Base-by-base conservation (phyloP, 805 yeast species). In the Pichia ethanolica region DNA sequence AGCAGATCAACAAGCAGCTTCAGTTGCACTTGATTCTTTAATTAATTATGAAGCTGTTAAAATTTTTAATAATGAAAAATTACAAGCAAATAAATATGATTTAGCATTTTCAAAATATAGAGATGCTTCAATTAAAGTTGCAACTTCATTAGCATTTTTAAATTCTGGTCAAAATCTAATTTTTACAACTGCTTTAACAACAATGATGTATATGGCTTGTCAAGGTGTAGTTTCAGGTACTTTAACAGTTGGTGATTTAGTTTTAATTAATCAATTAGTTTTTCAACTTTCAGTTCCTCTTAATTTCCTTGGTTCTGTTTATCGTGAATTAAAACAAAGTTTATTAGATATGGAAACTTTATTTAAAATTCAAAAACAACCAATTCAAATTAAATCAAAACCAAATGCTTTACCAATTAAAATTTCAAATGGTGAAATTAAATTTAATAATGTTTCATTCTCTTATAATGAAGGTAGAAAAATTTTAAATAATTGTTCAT, bases 121-220 rank as follows among this genome's bases (percentile, higher is more conserved):
- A 64, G 71, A 76, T 52, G 79, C 89, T 3, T 79, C 83, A 32
- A 81, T 86, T 56, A 84, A 85, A 61, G 88, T 86, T n/a, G 89
- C 91, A 3, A 86, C 91, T 4, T 86, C 93, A 0, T 69, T 86
- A 53, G 89, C 93, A 27, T 86, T 77, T 59, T 71, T 86, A 53
- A 86, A 86, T 56, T 74, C 89, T 0, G 95, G 95, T 14, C 95
- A 86, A 64, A 86, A 83, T 61, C 58, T 85, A 48, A 86, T 86
- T 34, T 86, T 86, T 68, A 87, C 97, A 0, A 68, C 86, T 39
- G 98, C 99, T 1, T 71, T 93, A 54, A 93, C 99, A 1, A 86
- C 83, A 2, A 93, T 93, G 95, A 93, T 93, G 99, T 93, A 87
- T 65, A 83, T 93, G 95, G 97, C 97, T 13, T 88, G 96, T 59